phyloP scores from a whole-genome alignment of 2,329 filamentous ascomycete genomes.

The Aspergillus pseudoviridinutans region DNA sequence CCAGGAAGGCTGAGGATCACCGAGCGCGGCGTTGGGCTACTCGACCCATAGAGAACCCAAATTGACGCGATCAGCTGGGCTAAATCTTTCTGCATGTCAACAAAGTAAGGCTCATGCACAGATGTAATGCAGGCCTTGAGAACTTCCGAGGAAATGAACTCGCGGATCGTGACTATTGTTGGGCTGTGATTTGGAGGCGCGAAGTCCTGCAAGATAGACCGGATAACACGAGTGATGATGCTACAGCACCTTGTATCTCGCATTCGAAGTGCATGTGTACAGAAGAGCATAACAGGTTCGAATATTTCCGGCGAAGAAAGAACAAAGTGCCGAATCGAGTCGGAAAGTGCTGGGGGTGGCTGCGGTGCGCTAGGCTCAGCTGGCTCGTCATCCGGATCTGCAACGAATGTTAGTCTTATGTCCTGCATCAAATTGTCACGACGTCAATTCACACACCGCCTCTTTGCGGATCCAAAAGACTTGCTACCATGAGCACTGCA shows the following conservation, averaged over 20 bases:
- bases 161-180: constrained; percentile 68
- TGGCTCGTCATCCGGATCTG: constrained; percentile 35
- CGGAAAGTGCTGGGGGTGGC: constrained; percentile 48
- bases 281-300: constrained; percentile 86
- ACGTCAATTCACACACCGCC: constrained; percentile 48
- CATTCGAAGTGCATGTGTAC: constrained; percentile 84
- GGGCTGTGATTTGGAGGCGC: constrained; percentile 39
- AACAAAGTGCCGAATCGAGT: constrained; percentile 71
- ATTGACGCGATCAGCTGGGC: constrained; percentile 84
- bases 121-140: constrained; percentile 86
- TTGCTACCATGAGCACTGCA: constrained; percentile 85
- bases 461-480: constrained; percentile 73
- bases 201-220: constrained; percentile 80
- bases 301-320: constrained; percentile 73
- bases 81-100: constrained; percentile 90
- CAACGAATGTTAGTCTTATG: constrained; percentile 7
- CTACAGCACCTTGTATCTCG: constrained; percentile 84
- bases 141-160: constrained; percentile 86
- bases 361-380: constrained; percentile 31
- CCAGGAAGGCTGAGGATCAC: constrained; percentile 78
- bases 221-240: constrained; percentile 80
- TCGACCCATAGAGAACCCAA: constrained; percentile 67
- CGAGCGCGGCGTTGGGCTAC: constrained; percentile 66
- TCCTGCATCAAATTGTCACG: constrained; percentile 2
- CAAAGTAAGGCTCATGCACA: constrained; percentile 92